Conservation (phyloP, 2,329 filamentous ascomycete species). For the Talaromyces rugulosus region DNA sequence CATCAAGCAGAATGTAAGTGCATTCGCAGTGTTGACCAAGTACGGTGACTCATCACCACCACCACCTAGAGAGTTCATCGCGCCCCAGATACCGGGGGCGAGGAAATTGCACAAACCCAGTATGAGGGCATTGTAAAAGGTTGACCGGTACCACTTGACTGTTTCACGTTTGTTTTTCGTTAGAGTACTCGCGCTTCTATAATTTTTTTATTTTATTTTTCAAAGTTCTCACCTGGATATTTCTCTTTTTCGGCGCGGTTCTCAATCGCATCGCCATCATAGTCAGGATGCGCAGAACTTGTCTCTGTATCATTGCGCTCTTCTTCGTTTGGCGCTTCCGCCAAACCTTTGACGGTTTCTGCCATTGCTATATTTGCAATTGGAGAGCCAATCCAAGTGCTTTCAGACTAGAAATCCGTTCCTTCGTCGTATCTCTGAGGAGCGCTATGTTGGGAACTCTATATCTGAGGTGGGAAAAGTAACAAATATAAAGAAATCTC, state of each 20-base stretch:
- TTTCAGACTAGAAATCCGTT: neutral
- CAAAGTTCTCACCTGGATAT: conserved; percentile 9
- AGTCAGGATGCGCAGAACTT: neutral
- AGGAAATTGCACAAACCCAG: conserved; percentile 67
- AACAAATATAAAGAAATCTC: neutral
- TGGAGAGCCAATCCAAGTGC: neutral
- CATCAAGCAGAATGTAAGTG: conserved; percentile 69
- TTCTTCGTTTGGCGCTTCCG: neutral
- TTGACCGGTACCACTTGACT: conserved; percentile 68
- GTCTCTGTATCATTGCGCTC: neutral
- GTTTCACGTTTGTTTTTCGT: neutral
- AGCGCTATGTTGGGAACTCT: neutral
- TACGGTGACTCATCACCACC: conserved; percentile 63
- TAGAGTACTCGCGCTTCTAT: neutral
- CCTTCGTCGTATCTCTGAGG: neutral
- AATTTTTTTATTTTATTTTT: conserved; percentile 6
- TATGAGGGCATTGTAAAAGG: conserved; percentile 68
- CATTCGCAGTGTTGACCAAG: conserved; percentile 67
- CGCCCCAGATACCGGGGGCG: conserved; percentile 68
- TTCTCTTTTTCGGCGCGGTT: neutral
- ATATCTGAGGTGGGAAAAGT: neutral
- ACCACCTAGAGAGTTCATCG: conserved; percentile 69
- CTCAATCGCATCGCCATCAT: neutral
- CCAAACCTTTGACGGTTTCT: neutral
- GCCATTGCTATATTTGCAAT: neutral